Percentiles rank a stretch among this genome's conserved stretches.
Conservation (phyloP, 164 flowering plant genomes). For the Aristolochia californica region DNA sequence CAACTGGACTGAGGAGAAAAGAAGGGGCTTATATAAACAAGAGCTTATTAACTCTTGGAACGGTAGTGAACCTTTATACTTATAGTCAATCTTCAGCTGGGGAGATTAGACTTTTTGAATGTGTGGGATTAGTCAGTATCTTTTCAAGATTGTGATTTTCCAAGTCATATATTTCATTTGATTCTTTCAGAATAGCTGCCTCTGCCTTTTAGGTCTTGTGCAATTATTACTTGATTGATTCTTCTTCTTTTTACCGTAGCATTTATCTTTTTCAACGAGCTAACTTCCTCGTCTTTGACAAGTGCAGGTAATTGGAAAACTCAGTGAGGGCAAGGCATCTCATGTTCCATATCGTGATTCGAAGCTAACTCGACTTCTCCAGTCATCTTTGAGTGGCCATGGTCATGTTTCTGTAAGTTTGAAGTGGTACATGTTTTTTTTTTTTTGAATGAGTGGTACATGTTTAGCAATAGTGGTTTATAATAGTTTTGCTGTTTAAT, state of each 20-base stretch:
- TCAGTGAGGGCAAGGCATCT: constrained; percentile 92
- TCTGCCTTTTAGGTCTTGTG: not conserved
- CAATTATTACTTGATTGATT: not conserved
- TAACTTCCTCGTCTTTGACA: not conserved
- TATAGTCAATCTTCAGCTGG: not conserved
- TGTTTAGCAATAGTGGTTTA: not conserved
- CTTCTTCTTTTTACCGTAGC: not conserved
- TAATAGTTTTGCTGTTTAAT: not conserved
- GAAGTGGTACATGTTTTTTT: not conserved
- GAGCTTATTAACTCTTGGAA: constrained; percentile 98
- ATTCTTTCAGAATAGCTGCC: not conserved
- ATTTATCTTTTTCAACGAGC: not conserved
- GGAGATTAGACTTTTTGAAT: too few species aligned
- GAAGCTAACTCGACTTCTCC: constrained; percentile 94
- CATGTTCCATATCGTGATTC: constrained; percentile 99
- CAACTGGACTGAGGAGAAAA: constrained; percentile 93
- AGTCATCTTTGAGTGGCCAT: constrained; percentile 91
- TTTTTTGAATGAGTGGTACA: too few species aligned
- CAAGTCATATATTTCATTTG: not conserved
- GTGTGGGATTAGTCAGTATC: too few species aligned
- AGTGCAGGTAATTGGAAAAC: constrained; percentile 88
- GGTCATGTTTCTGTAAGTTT: constrained; percentile 95
- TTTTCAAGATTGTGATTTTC: not conserved
- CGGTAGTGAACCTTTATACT: constrained; percentile 46
- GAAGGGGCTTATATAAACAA: constrained; percentile 98